phyloP scores from a whole-genome alignment of 306 rosid species.

The Quercus gilva region DNA sequence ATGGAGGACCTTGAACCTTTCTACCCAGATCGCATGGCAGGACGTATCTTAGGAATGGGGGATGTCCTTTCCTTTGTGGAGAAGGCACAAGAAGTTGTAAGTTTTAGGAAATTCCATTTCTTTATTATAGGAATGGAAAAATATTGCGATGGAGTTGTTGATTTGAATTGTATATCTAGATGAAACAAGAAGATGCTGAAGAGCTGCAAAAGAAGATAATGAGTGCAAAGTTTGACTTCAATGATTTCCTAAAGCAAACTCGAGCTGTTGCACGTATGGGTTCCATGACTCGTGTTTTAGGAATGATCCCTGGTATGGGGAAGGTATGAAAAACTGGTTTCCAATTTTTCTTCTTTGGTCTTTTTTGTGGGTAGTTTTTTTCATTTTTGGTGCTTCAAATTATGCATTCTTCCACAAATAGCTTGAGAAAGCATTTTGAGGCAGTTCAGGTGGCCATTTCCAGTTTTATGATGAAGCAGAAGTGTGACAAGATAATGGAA shows the following conservation, averaged over 20 bases:
- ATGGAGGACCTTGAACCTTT: constrained; percentile 99
- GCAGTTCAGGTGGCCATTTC: neutral
- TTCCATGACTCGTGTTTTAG: constrained; percentile 92
- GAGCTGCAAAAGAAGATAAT: constrained; percentile 96
- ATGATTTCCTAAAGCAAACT: constrained; percentile 96
- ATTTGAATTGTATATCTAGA: constrained; percentile 41
- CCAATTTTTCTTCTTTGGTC: neutral
- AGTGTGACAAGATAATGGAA: neutral
- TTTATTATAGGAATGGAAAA: constrained; percentile 6
- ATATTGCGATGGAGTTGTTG: constrained; percentile 1
- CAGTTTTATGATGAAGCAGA: neutral
- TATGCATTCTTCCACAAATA: neutral
- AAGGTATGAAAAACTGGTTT: constrained; percentile 51
- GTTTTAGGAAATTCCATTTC: constrained; percentile 27
- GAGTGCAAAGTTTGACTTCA: constrained; percentile 96
- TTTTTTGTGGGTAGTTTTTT: neutral
- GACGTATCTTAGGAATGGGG: constrained; percentile 98
- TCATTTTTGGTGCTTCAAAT: neutral
- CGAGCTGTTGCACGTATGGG: constrained; percentile 96
- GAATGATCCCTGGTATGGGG: constrained; percentile 99
- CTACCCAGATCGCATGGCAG: constrained; percentile 99
- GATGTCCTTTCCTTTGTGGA: constrained; percentile 97
- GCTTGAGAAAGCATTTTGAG: neutral
- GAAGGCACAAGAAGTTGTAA: constrained; percentile 97
- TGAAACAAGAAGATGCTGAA: constrained; percentile 97